Evolutionary conservation across 176 grass and related monocot species (phyloP).

Genomic region (Aegilops speltoides): DNA sequence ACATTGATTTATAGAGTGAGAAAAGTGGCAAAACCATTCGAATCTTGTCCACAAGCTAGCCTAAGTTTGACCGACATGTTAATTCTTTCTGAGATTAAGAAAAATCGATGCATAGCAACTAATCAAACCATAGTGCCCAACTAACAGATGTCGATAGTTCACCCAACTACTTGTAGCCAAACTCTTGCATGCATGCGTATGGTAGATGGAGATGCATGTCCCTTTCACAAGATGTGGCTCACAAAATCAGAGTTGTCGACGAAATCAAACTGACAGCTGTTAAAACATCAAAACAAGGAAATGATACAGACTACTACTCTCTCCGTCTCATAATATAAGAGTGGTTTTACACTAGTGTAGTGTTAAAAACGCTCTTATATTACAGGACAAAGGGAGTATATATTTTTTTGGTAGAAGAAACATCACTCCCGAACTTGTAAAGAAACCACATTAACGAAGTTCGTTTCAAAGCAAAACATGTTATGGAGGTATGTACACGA

Average conservation of each 20-base stretch:
- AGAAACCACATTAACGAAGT: too few relatives aligned
- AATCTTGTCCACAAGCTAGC: slow-evolving; percentile 26
- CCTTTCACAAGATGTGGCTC: slow-evolving; percentile 16
- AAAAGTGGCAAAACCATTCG: not conserved
- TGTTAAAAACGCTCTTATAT: too few relatives aligned
- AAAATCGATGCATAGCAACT: not conserved
- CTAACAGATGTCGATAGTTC: not conserved
- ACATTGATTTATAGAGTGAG: not conserved
- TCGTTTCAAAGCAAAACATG: too few relatives aligned
- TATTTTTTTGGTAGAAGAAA: too few relatives aligned
- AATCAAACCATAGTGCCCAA: not conserved
- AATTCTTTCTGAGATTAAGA: not conserved
- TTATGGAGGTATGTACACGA: too few relatives aligned
- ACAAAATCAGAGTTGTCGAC: not conserved
- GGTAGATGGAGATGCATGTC: not conserved
- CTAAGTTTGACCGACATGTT: not conserved
- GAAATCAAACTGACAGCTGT: not conserved
- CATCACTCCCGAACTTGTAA: too few relatives aligned
- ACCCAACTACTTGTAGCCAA: not conserved
- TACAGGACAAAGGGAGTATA: too few relatives aligned
- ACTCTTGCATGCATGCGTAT: not conserved
- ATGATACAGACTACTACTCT: too few relatives aligned
- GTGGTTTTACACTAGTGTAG: too few relatives aligned
- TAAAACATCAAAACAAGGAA: not conserved
- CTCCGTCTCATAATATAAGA: too few relatives aligned